phyloP scores from a whole-genome alignment of 306 rosid genomes.

The Dalbergia oliveri region DNA sequence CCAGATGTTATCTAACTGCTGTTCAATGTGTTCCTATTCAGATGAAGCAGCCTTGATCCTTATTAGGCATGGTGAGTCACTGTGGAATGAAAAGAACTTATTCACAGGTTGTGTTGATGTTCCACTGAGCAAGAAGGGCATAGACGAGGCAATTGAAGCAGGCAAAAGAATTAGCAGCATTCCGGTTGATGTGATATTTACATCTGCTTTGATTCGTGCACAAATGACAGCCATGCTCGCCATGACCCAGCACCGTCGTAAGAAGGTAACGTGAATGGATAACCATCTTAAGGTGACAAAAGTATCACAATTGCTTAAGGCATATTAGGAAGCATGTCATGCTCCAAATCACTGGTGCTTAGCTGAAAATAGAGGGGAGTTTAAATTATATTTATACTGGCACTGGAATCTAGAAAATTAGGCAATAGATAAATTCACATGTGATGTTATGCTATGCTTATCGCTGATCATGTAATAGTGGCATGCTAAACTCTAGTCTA shows the following conservation, averaged over 20 bases:
- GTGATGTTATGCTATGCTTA: conserved; percentile 33
- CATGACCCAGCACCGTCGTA: conserved; percentile 97
- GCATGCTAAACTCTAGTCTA: conserved; percentile 14
- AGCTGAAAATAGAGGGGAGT: conserved; percentile 16
- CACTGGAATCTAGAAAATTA: background rate
- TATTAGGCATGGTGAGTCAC: conserved; percentile 92
- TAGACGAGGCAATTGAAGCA: conserved; percentile 98
- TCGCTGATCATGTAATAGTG: conserved; percentile 17
- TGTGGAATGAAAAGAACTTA: conserved; percentile 96
- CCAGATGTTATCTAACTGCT: conserved; percentile 34
- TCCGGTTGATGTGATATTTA: conserved; percentile 92
- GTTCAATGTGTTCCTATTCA: conserved; percentile 47
- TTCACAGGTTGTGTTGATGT: conserved; percentile 99
- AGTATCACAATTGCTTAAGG: conserved; percentile 24
- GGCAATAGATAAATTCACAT: conserved; percentile 11
- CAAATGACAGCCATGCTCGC: conserved; percentile 99
- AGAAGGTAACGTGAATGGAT: conserved; percentile 64
- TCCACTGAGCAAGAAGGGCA: conserved; percentile 91
- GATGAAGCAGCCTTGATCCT: conserved; percentile 96
- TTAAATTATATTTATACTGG: conserved; percentile 14
- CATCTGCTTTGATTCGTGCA: conserved; percentile 96
- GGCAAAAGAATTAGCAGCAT: conserved; percentile 98
- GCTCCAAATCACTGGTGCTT: conserved; percentile 11
- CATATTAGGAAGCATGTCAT: conserved; percentile 18
- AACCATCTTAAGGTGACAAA: conserved; percentile 5